Evolutionary conservation across 305 asterid genomes (phyloP).

Genomic region (Fraxinus sp.): DNA sequence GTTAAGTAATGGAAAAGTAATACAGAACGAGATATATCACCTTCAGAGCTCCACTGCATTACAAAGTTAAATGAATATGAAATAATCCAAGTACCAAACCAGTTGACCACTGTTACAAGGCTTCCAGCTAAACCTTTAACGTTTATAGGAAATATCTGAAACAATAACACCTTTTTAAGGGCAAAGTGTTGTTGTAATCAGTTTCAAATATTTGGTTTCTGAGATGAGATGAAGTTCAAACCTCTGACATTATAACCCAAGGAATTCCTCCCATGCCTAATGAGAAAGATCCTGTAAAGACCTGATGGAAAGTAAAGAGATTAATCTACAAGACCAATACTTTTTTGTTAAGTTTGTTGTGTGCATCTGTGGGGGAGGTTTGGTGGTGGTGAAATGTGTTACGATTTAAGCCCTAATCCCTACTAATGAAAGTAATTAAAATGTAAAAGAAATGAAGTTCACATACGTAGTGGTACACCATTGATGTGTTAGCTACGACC

Average conservation of each 20-base stretch:
- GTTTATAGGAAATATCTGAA: slow-evolving; percentile 83
- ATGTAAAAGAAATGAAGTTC: neutral
- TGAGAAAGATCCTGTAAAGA: slow-evolving; percentile 75
- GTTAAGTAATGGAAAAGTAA: slow-evolving; percentile 1
- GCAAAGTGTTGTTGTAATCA: neutral
- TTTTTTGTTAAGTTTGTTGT: neutral
- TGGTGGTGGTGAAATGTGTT: neutral
- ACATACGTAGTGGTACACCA: neutral
- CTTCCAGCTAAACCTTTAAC: slow-evolving; percentile 87
- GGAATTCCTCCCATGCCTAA: slow-evolving; percentile 94
- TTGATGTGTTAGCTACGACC: neutral
- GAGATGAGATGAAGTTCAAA: slow-evolving; percentile 11
- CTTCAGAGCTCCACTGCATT: slow-evolving; percentile 72
- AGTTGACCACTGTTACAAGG: slow-evolving; percentile 76
- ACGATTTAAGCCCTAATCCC: neutral
- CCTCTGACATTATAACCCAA: slow-evolving; percentile 98
- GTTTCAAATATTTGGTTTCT: neutral
- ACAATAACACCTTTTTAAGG: neutral
- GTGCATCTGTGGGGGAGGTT: neutral
- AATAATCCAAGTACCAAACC: slow-evolving; percentile 82
- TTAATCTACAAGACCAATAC: neutral
- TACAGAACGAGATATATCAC: slow-evolving; percentile 29
- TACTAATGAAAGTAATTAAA: neutral
- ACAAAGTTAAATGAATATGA: slow-evolving; percentile 75
- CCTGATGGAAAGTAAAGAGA: slow-evolving; percentile 37